These are phyloP conservation scores for Epithele typhae DNA, from an alignment of 768 basidiomycete genomes.

Conservation along the genomic window DNA sequence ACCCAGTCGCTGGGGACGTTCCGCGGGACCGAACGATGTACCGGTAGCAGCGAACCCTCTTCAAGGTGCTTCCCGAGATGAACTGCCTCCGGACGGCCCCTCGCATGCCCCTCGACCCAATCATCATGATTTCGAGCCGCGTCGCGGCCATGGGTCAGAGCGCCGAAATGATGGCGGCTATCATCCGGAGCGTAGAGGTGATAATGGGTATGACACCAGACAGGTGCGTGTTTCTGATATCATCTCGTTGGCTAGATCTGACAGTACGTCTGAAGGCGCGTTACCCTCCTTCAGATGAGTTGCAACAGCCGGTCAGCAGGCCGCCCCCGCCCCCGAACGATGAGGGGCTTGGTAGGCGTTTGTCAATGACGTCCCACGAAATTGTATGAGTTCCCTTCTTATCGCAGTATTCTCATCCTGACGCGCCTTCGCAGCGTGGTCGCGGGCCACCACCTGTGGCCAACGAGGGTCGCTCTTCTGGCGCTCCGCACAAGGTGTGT, in stretches of 20 bases:
- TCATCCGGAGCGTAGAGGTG: neutral
- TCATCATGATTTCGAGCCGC: neutral
- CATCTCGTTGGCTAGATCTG: neutral
- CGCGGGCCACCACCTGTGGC: neutral
- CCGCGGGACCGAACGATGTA: neutral
- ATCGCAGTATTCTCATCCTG: neutral
- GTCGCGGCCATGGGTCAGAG: neutral
- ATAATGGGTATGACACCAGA: neutral
- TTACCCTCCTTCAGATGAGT: no score
- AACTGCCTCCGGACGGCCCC: neutral
- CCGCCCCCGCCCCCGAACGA: neutral
- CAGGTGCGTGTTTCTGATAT: neutral
- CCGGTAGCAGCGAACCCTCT: conserved; percentile 12
- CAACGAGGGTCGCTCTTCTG: neutral
- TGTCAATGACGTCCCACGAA: conserved; percentile 1
- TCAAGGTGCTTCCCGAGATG: neutral
- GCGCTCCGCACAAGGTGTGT: conserved; percentile 13
- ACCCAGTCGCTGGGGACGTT: no score
- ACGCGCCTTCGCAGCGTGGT: neutral
- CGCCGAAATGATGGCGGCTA: neutral
- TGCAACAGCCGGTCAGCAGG: neutral
- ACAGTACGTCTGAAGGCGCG: neutral
- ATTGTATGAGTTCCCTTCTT: neutral
- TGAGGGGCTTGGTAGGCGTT: conserved; percentile 3
- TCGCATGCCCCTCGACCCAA: conserved; percentile 3